These are phyloP conservation scores for Chenopodium quinoa DNA, from an alignment of 148 eudicot species.

Conservation along the genomic window DNA sequence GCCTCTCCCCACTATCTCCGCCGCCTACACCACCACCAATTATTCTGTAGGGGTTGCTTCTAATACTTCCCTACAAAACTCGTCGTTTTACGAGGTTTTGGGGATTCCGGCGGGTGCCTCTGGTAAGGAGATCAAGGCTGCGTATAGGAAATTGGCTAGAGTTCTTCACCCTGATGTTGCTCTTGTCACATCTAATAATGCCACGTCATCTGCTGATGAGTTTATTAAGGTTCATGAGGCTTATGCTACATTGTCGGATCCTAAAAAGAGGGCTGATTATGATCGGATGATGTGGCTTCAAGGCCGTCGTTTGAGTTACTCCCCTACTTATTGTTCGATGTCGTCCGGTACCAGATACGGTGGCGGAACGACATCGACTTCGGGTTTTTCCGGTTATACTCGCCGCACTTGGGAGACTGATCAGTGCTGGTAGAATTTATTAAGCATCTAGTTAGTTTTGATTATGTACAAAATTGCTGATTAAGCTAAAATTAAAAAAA, in stretches of 20 bases:
- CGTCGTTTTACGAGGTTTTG: constrained; percentile 55
- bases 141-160: constrained; percentile 57
- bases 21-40: constrained; percentile 14
- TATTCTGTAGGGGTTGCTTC: constrained; percentile 22
- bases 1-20: background rate
- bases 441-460: background rate
- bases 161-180: constrained; percentile 52
- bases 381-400: constrained; percentile 24
- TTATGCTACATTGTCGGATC: constrained; percentile 56
- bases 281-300: constrained; percentile 36
- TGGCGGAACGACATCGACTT: constrained; percentile 14
- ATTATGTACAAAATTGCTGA: no score
- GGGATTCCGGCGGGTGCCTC: constrained; percentile 45
- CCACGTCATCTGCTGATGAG: constrained; percentile 31
- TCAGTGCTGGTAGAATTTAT: constrained; percentile 61
- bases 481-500: no score
- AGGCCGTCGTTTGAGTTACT: constrained; percentile 20
- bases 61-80: constrained; percentile 10
- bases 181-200: background rate
- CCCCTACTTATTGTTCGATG: constrained; percentile 21
- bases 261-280: constrained; percentile 52
- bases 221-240: constrained; percentile 53
- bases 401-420: constrained; percentile 69
- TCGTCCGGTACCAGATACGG: background rate
- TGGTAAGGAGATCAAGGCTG: constrained; percentile 50